These are phyloP conservation scores for Candida berthetii DNA, from an alignment of 805 yeast genomes.

Conservation along the genomic window DNA sequence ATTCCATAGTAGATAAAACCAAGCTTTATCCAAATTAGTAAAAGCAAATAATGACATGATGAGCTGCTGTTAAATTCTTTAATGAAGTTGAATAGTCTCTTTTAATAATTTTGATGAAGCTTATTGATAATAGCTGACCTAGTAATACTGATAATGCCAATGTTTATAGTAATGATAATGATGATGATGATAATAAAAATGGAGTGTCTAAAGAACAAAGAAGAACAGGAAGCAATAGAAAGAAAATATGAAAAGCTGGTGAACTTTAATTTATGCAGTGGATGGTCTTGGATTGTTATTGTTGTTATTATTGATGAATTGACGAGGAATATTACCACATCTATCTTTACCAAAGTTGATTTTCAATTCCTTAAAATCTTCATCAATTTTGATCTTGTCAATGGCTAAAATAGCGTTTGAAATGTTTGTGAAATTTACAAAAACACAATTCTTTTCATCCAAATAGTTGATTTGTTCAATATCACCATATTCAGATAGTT, in stretches of 20 bases:
- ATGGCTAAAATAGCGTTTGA: constrained; percentile 89
- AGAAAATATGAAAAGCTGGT: too few species aligned
- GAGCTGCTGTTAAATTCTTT: too few species aligned
- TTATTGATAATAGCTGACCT: too few species aligned
- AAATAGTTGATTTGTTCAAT: constrained; percentile 91
- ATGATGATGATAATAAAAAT: too few species aligned
- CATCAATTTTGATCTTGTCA: constrained; percentile 78
- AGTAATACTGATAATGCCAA: too few species aligned
- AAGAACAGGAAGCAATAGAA: not conserved
- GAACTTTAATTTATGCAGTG: not conserved
- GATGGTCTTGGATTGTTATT: not conserved
- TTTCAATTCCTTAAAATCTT: constrained; percentile 63
- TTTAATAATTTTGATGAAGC: too few species aligned
- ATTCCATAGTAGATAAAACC: too few species aligned
- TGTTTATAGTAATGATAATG: too few species aligned
- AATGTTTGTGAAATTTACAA: constrained; percentile 86
- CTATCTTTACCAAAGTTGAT: constrained; percentile 92
- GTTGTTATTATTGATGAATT: constrained; percentile 28
- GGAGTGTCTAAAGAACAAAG: not conserved
- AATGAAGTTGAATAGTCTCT: too few species aligned
- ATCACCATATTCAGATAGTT: constrained; percentile 82
- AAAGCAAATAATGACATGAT: too few species aligned
- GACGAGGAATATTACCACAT: constrained; percentile 92
- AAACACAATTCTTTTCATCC: constrained; percentile 81
- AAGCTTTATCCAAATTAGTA: too few species aligned